Percentiles rank a stretch among this genome's conserved stretches.
Evolutionary conservation across 2,329 filamentous ascomycete genomes (phyloP).

Genomic region (Leptographium galeiforme): DNA sequence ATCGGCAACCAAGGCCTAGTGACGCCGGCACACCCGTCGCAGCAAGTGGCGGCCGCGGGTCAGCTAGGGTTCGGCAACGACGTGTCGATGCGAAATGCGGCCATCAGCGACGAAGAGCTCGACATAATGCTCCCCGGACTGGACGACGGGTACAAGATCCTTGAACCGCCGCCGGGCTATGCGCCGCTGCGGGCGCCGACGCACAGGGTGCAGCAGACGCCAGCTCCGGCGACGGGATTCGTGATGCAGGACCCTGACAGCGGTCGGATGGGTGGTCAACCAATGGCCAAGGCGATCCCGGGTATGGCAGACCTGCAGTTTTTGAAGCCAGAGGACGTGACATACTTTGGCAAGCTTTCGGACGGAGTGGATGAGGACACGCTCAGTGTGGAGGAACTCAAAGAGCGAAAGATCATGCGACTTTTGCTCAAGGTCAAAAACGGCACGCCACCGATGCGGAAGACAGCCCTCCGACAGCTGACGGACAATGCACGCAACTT

Average conservation of each 20-base stretch:
- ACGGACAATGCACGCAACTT: conserved; percentile 97
- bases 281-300: conserved; percentile 87
- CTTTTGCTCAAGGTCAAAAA: conserved; percentile 97
- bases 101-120: conserved; percentile 86
- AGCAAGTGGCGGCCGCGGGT: conserved; percentile 32
- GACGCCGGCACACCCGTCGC: conserved; percentile 63
- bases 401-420: conserved; percentile 97
- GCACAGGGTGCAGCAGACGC: conserved; percentile 61
- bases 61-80: conserved; percentile 65
- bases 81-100: conserved; percentile 62
- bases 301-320: conserved; percentile 94
- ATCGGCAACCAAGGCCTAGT: conserved; percentile 61
- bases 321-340: conserved; percentile 97
- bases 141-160: conserved; percentile 80
- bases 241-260: conserved; percentile 96
- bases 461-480: conserved; percentile 90
- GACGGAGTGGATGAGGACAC: conserved; percentile 86
- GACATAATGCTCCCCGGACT: conserved; percentile 81
- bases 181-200: conserved; percentile 67
- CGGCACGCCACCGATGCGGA: conserved; percentile 94
- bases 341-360: conserved; percentile 94
- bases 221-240: conserved; percentile 69
- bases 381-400: conserved; percentile 86
- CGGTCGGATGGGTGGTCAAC: conserved; percentile 69
- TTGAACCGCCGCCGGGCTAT: conserved; percentile 84